These are phyloP conservation scores for Chalaropsis thielavioides DNA, from an alignment of 2,329 filamentous ascomycete genomes.

Conservation along the genomic window DNA sequence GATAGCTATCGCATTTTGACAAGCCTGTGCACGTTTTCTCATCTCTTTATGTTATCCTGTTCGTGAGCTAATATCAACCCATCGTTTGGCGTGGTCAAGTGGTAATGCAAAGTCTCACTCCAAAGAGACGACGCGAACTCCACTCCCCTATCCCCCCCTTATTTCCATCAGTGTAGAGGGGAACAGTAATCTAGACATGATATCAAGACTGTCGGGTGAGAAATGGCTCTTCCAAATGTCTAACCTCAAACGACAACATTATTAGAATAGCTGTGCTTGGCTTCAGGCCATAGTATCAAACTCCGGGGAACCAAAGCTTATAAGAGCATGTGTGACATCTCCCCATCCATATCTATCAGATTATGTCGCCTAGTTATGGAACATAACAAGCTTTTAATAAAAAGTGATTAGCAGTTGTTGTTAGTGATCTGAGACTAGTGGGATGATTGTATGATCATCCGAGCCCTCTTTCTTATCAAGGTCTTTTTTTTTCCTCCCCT, in stretches of 20 bases:
- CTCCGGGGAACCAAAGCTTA: background rate
- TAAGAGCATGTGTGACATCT: background rate
- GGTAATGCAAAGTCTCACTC: no score
- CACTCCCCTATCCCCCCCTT: no score
- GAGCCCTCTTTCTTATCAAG: background rate
- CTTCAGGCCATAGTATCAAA: background rate
- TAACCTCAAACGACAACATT: background rate
- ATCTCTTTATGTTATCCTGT: no score
- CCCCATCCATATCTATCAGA: background rate
- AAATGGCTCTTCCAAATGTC: no score
- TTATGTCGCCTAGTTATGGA: background rate
- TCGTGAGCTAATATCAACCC: no score
- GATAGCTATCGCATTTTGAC: no score
- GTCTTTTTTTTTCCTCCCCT: background rate
- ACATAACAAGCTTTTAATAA: background rate
- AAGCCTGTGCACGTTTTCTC: no score
- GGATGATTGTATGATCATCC: background rate
- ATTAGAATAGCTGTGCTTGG: background rate
- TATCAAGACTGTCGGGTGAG: no score
- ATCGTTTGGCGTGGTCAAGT: no score
- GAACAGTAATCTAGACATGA: no score
- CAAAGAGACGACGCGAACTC: no score
- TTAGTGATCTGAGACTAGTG: background rate
- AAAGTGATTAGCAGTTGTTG: background rate
- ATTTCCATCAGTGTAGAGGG: no score